Conservation (phyloP, 805 yeast genomes). For the Priceomyces medius region DNA sequence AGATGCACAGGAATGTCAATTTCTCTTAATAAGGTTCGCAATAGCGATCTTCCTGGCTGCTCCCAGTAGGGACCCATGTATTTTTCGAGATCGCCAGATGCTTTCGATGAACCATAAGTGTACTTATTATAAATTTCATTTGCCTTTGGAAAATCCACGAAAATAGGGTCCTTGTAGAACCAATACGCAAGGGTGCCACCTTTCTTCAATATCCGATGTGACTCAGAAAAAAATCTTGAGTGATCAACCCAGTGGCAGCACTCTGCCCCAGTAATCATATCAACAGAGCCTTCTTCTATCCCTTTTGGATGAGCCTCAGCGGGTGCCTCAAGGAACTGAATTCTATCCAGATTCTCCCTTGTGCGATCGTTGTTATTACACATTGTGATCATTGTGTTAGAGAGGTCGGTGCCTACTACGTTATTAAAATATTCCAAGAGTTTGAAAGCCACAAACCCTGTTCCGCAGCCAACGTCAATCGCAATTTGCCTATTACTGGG, state of each 20-base stretch:
- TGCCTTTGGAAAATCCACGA: slow-evolving; percentile 51
- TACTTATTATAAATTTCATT: slow-evolving; percentile 53
- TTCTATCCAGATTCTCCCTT: slow-evolving; percentile 11
- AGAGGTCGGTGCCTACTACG: slow-evolving; percentile 60
- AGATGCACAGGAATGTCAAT: slow-evolving; percentile 33
- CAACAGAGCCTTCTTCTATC: slow-evolving; percentile 39
- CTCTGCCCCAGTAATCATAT: slow-evolving; percentile 76
- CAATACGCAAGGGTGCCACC: slow-evolving; percentile 73
- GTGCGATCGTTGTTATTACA: slow-evolving; percentile 20
- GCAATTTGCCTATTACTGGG: slow-evolving; percentile 22
- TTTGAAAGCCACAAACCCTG: slow-evolving; percentile 69
- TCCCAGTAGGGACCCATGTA: slow-evolving; percentile 51
- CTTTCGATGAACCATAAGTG: slow-evolving; percentile 37
- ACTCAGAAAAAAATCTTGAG: slow-evolving; percentile 48
- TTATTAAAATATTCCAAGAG: slow-evolving; percentile 43
- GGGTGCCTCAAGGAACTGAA: slow-evolving; percentile 22
- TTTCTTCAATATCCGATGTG: slow-evolving; percentile 49
- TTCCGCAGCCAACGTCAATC: slow-evolving; percentile 78
- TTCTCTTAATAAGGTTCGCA: slow-evolving; percentile 35
- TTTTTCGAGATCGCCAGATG: slow-evolving; percentile 26
- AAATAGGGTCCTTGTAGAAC: slow-evolving; percentile 75
- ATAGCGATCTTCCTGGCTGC: slow-evolving; percentile 46
- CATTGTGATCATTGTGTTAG: slow-evolving; percentile 19
- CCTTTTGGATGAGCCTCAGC: slow-evolving; percentile 26
- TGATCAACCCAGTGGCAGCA: slow-evolving; percentile 85